These are phyloP conservation scores for Verticillium albo-atrum DNA, from an alignment of 2,329 filamentous ascomycete genomes.

Conservation along the genomic window DNA sequence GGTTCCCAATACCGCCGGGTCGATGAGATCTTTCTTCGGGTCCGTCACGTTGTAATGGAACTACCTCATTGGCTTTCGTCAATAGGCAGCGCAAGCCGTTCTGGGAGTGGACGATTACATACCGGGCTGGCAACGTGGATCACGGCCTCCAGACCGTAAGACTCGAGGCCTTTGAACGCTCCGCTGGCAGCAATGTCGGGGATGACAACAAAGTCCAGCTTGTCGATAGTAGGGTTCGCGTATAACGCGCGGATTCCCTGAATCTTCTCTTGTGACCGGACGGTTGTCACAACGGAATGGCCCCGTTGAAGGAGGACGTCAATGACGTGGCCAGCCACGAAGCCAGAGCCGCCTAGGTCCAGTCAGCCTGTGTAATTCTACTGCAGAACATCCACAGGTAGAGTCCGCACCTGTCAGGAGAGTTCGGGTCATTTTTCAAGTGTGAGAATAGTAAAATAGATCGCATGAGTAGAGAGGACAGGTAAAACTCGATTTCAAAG, in stretches of 20 bases:
- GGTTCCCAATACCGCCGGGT: constrained; percentile 52
- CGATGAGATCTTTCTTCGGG: constrained; percentile 40
- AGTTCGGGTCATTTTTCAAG: too few relatives aligned
- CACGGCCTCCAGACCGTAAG: constrained; percentile 2
- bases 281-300: constrained; percentile 3
- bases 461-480: too few relatives aligned
- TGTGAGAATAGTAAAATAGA: too few relatives aligned
- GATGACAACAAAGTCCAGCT: constrained; percentile 51
- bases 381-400: too few relatives aligned
- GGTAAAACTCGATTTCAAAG: too few relatives aligned
- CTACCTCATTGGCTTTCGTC: constrained; percentile 70
- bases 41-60: constrained; percentile 64
- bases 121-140: constrained; percentile 8
- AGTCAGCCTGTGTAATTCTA: too few relatives aligned
- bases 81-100: constrained; percentile 45
- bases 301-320: constrained; percentile 1
- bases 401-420: too few relatives aligned
- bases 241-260: not conserved
- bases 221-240: not conserved
- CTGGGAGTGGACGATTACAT: too few relatives aligned
- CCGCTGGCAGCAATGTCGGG: constrained; percentile 65
- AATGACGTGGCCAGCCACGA: constrained; percentile 5
- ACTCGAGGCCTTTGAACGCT: constrained; percentile 56
- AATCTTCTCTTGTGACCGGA: constrained; percentile 5
- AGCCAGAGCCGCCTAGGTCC: constrained; percentile 1